phyloP scores from a whole-genome alignment of 768 basidiomycete genomes.

The Suillus sp. region DNA sequence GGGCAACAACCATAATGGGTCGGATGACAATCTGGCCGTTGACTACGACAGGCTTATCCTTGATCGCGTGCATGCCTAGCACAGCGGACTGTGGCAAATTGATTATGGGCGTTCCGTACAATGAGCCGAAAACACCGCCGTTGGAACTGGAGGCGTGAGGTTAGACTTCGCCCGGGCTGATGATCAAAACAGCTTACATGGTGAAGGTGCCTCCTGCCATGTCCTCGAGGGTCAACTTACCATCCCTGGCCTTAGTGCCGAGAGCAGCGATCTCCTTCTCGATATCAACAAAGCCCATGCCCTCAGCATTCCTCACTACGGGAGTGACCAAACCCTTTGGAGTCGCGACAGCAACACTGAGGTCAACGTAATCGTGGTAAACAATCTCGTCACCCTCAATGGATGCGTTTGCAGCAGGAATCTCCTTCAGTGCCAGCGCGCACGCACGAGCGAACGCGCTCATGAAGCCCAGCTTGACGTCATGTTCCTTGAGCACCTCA shows the following conservation, averaged over 20 bases:
- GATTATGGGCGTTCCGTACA: conserved; percentile 99
- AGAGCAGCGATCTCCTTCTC: conserved; percentile 90
- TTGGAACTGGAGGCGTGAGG: conserved; percentile 70
- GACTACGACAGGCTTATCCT: conserved; percentile 87
- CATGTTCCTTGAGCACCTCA: conserved; percentile 82
- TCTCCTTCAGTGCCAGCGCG: conserved; percentile 82
- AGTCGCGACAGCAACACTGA: conserved; percentile 95
- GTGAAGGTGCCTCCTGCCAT: conserved; percentile 99
- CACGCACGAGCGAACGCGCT: conserved; percentile 92
- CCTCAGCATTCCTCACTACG: conserved; percentile 88
- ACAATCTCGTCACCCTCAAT: conserved; percentile 95
- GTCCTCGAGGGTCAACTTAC: conserved; percentile 95
- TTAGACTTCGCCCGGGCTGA: neutral
- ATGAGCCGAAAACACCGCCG: conserved; percentile 96
- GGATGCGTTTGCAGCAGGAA: conserved; percentile 91
- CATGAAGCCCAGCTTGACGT: conserved; percentile 99
- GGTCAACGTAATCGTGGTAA: conserved; percentile 88
- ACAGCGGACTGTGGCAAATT: conserved; percentile 96
- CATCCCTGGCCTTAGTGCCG: conserved; percentile 93
- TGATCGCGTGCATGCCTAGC: conserved; percentile 95
- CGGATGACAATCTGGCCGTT: conserved; percentile 95
- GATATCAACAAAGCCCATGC: conserved; percentile 84
- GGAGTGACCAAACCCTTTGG: conserved; percentile 98
- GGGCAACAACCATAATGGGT: conserved; percentile 93
- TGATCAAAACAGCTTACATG: conserved; percentile 60